These are phyloP conservation scores for Apiosordaria backusii DNA, from an alignment of 495 filamentous ascomycete species.

Conservation along the genomic window DNA sequence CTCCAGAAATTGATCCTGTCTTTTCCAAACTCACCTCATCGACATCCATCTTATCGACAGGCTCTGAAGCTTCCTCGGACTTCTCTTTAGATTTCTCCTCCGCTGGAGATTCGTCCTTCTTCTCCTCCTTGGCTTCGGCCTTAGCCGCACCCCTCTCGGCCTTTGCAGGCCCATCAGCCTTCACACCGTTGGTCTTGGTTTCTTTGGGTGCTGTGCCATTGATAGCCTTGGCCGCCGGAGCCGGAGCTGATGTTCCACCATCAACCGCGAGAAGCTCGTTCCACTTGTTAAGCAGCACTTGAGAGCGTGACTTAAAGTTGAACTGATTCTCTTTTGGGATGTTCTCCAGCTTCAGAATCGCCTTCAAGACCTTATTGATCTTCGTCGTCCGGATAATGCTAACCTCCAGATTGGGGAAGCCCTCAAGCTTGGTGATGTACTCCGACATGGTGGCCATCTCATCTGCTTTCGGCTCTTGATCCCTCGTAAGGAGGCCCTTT, in stretches of 20 bases:
- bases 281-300: slow-evolving; percentile 73
- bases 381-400: slow-evolving; percentile 81
- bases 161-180: slow-evolving; percentile 44
- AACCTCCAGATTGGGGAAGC: slow-evolving; percentile 72
- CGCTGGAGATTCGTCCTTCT: slow-evolving; percentile 23
- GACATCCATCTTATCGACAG: slow-evolving; percentile 30
- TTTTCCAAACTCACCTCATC: slow-evolving; percentile 30
- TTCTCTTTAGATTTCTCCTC: slow-evolving; percentile 24
- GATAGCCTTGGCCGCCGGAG: slow-evolving; percentile 14
- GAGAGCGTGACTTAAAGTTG: slow-evolving; percentile 74
- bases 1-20: too few species aligned
- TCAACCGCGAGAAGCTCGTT: slow-evolving; percentile 68
- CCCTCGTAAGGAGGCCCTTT: slow-evolving; percentile 80
- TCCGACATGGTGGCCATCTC: slow-evolving; percentile 83
- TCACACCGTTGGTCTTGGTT: slow-evolving; percentile 42
- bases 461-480: slow-evolving; percentile 76
- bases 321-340: slow-evolving; percentile 85
- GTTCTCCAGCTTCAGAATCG: slow-evolving; percentile 73
- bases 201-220: slow-evolving; percentile 14
- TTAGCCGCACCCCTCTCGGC: slow-evolving; percentile 49
- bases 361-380: slow-evolving; percentile 92
- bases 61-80: slow-evolving; percentile 17
- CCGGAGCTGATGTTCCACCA: slow-evolving; percentile 29
- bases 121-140: slow-evolving; percentile 29
- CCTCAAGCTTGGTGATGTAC: slow-evolving; percentile 76